Conservation (phyloP, 257 asterid genomes). For the Ophiorrhiza pumila region DNA sequence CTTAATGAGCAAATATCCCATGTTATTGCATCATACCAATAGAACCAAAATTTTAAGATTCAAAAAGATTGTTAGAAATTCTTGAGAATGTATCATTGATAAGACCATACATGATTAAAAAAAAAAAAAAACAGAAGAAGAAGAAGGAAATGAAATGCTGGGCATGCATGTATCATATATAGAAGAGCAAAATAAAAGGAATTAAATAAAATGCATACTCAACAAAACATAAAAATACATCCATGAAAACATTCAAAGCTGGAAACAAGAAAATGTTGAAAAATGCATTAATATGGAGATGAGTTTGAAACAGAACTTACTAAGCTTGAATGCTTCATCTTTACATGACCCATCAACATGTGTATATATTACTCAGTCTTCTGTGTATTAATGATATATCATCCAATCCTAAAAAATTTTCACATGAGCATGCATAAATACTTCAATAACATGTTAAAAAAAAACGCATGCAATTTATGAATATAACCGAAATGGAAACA, state of each 20-base stretch:
- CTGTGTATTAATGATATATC: too few relatives aligned
- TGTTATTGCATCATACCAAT: too few relatives aligned
- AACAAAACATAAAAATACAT: background rate
- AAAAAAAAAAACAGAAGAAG: background rate
- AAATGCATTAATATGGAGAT: too few relatives aligned
- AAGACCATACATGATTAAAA: background rate
- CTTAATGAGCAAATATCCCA: background rate
- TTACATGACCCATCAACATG: slow-evolving; percentile 13
- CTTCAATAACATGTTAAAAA: background rate
- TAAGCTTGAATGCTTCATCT: slow-evolving; percentile 23
- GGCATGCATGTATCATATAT: background rate
- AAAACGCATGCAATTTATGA: background rate
- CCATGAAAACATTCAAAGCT: slow-evolving; percentile 1
- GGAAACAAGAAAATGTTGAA: background rate
- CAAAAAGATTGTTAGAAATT: background rate
- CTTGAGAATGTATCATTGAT: background rate
- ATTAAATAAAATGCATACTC: background rate
- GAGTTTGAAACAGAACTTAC: slow-evolving; percentile 23
- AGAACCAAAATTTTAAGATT: background rate
- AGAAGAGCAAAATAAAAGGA: background rate
- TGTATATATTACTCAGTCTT: background rate
- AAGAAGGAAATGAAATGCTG: too few relatives aligned
- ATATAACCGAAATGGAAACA: background rate
- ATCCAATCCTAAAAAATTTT: background rate
- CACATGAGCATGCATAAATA: background rate